Evolutionary conservation across 2,329 filamentous ascomycete species (phyloP), one percentile per base, ranked within the genome.

Genomic region (Metarhizium guizhouense): DNA sequence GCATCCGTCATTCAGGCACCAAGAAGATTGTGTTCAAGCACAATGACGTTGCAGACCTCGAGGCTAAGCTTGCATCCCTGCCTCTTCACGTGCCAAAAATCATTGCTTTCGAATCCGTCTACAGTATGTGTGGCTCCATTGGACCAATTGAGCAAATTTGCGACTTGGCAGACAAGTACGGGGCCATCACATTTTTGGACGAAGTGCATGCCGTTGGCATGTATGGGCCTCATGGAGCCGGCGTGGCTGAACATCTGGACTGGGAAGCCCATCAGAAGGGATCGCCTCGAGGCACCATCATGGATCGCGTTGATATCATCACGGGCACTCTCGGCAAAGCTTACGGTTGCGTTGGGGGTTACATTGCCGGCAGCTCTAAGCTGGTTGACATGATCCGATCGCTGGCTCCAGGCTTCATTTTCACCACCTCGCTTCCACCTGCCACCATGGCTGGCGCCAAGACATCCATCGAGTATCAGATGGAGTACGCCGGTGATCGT

Each of bases 1-100:
- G 94, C 49, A 99, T 99, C 65, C 90, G 94, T 48, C 94, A 99
- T 73, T 97, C 93, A 10, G 92, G 93, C 49, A 92, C 94, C 43
- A 93, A 89, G 76, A 99, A 99, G 80, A 82, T 97, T 72, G 93
- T 99, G 30, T 99, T 97, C 82, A 95, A 95, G 76, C 94, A 99
- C 76, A 99, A 99, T 67, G 92, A 99, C 66, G 74, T 97, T n/a
- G 84, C 80, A 47, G 94, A 99, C 65, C 78, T 99, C 16, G 94
- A 99, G 76, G 84, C 84, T 52, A 97, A 99, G 74, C 79, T 99
- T 61, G 91, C 92, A 3, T 88, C 91, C 13, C 80, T 99, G 47
- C 91, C 93, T 0, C 75, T 88, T 1, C 81, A 94, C 58, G 83
- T 89, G 40, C 94, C 94, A 56, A 99, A 99, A 78, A 96, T 99